Evolutionary conservation across 306 rosid genomes (phyloP).

Genomic region (Dalbergia cochinchinensis): DNA sequence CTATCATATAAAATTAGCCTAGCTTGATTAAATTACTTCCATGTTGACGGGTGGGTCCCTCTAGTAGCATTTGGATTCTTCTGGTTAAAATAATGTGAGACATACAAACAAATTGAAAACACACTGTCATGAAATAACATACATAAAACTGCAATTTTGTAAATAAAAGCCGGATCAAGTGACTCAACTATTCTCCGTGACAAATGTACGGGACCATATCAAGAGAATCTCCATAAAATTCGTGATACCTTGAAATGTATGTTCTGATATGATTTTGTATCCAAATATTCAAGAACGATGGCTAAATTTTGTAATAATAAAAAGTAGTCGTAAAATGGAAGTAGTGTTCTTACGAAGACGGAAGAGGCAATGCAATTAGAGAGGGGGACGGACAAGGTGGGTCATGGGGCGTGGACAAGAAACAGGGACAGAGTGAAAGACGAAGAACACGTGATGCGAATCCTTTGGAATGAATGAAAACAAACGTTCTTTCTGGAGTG

Average conservation of each 20-base stretch:
- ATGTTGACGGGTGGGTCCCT: not conserved
- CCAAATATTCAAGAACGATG: not conserved
- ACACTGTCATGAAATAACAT: not conserved
- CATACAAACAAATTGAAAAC: too few species aligned
- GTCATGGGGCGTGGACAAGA: constrained; percentile 14
- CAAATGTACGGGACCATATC: too few species aligned
- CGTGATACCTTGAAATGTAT: not conserved
- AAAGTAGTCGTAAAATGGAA: not conserved
- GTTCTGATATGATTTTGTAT: not conserved
- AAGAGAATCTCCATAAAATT: not conserved
- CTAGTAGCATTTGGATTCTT: constrained; percentile 1
- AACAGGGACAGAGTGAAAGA: constrained; percentile 13
- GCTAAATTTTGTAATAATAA: not conserved
- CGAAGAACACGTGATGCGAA: constrained; percentile 59
- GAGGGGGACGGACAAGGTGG: not conserved
- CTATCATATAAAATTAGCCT: not conserved
- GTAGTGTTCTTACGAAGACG: too few species aligned
- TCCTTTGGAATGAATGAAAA: constrained; percentile 54
- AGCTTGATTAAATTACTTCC: not conserved
- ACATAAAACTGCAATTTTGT: not conserved
- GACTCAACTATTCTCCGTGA: too few species aligned
- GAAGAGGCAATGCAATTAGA: not conserved
- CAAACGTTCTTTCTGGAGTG: constrained; percentile 32
- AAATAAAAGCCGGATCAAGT: too few species aligned
- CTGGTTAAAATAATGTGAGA: not conserved